Evolutionary conservation across 148 eudicot genomes (phyloP).

Genomic region (Agrostemma githago): DNA sequence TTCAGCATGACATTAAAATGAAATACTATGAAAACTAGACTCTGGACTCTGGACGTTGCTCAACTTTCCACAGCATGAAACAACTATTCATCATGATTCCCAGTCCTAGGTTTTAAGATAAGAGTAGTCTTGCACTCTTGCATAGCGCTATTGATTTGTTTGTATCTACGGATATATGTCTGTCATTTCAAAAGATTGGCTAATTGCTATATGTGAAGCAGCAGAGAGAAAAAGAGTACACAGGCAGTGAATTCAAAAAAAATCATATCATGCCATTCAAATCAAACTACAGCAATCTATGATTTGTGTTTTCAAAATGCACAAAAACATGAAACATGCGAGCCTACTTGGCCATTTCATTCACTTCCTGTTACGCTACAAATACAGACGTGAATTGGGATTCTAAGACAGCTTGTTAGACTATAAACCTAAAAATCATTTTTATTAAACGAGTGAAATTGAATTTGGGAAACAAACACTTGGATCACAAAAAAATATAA

Average conservation of each 20-base stretch:
- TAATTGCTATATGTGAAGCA: background rate
- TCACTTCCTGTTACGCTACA: background rate
- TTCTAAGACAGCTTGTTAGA: background rate
- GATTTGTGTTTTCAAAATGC: background rate
- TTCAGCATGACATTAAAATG: background rate
- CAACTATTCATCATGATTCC: background rate
- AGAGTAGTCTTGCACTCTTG: background rate
- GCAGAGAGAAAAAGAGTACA: background rate
- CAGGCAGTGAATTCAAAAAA: background rate
- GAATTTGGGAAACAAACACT: background rate
- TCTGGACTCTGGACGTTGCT: background rate
- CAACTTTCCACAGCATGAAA: background rate
- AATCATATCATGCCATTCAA: background rate
- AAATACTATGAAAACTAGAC: background rate
- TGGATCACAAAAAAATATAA: slow-evolving; percentile 1
- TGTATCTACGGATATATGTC: background rate
- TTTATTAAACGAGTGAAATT: background rate
- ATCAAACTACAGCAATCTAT: background rate
- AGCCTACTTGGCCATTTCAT: background rate
- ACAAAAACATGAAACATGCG: background rate
- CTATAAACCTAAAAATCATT: background rate
- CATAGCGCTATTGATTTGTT: no score
- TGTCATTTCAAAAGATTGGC: background rate
- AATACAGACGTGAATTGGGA: background rate
- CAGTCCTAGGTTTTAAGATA: background rate